These are phyloP conservation scores for Leccinum subrobustum DNA, from an alignment of 1,284 basidiomycete genomes.

Conservation along the genomic window DNA sequence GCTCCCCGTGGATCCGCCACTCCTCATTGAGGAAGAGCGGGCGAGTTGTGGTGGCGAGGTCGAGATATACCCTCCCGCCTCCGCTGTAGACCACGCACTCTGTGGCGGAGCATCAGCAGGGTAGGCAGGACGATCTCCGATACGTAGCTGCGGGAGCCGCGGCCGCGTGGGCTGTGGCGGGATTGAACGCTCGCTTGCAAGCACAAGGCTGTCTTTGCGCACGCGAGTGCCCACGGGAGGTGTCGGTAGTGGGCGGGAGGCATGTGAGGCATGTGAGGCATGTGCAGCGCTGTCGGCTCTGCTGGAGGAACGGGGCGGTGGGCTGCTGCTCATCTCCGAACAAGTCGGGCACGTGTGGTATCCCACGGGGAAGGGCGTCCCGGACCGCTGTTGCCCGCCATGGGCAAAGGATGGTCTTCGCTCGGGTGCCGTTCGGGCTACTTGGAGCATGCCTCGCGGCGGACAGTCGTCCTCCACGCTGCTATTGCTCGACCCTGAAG, in stretches of 20 bases:
- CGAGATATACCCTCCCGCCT: conserved; percentile 26
- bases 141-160: conserved; percentile 32
- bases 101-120: conserved; percentile 21
- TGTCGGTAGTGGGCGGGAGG: conserved; percentile 31
- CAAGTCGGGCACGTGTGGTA: conserved; percentile 36
- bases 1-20: conserved; percentile 30
- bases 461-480: conserved; percentile 43
- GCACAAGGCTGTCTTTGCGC: conserved; percentile 37
- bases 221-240: conserved; percentile 33
- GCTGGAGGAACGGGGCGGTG: conserved; percentile 22
- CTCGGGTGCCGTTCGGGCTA: conserved; percentile 22
- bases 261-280: conserved; percentile 7
- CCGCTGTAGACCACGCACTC: conserved; percentile 23
- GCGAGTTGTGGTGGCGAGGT: conserved; percentile 25
- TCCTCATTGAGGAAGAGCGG: conserved; percentile 30
- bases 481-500: conserved; percentile 50
- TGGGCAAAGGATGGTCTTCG: conserved; percentile 25
- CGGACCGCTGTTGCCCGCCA: conserved; percentile 22
- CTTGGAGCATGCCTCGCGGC: conserved; percentile 25
- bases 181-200: conserved; percentile 33
- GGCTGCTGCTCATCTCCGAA: conserved; percentile 33
- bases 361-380: conserved; percentile 20
- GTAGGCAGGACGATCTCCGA: conserved; percentile 28
- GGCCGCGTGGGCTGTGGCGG: conserved; percentile 24
- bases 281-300: conserved; percentile 22